A percentile compares a stretch with the other conserved stretches of the same genome.
Evolutionary conservation across 1,284 basidiomycete genomes (phyloP).

Genomic region (Melampsora abietis-canadensis): DNA sequence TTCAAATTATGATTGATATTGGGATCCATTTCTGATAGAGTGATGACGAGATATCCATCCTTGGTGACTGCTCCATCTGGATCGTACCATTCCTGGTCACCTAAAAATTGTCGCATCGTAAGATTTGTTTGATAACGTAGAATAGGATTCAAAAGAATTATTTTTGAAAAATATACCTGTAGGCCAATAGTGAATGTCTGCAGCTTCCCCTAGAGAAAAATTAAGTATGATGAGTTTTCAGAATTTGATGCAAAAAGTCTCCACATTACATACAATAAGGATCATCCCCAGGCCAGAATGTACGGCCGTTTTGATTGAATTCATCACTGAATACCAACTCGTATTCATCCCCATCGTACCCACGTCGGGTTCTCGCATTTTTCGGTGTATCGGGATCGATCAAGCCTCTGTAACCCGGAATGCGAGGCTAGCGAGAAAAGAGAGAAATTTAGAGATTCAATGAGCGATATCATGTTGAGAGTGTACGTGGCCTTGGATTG

Average conservation of each 20-base stretch:
- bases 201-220: constrained; percentile 28
- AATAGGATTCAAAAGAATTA: not conserved
- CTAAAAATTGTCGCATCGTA: not conserved
- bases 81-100: constrained; percentile 52
- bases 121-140: not conserved
- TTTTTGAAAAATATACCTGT: not conserved
- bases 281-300: constrained; percentile 54
- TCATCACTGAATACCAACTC: constrained; percentile 54
- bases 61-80: constrained; percentile 51
- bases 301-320: constrained; percentile 53
- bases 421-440: constrained; percentile 20
- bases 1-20: constrained; percentile 39
- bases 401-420: constrained; percentile 39
- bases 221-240: not conserved
- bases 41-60: constrained; percentile 50
- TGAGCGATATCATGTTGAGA: not conserved
- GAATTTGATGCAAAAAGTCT: not conserved
- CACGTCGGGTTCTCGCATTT: constrained; percentile 44
- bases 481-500: not conserved
- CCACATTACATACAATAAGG: constrained; percentile 49
- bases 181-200: constrained; percentile 38
- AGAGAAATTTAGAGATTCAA: not conserved
- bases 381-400: constrained; percentile 53
- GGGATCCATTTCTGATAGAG: constrained; percentile 46
- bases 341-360: constrained; percentile 49